phyloP scores from a whole-genome alignment of 2,329 filamentous ascomycete species.

The Fusarium solani-melongenae region DNA sequence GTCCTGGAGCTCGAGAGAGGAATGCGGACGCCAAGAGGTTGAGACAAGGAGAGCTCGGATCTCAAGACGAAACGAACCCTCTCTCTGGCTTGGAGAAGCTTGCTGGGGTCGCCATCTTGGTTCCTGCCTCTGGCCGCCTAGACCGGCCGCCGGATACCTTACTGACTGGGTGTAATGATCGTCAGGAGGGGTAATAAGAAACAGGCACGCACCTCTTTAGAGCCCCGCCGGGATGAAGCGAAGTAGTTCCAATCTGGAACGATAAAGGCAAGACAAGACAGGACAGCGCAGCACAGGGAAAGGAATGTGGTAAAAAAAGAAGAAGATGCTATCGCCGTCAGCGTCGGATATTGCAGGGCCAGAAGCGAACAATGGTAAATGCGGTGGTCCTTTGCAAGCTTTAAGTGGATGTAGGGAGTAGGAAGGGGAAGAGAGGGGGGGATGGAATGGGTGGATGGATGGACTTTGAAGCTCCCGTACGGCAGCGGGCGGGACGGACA shows the following conservation, averaged over 20 bases:
- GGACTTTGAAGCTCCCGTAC: conserved; percentile 17
- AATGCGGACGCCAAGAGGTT: conserved; percentile 2
- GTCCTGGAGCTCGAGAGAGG: background rate
- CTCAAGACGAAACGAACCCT: conserved; percentile 25
- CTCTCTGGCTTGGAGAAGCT: conserved; percentile 3
- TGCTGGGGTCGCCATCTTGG: background rate
- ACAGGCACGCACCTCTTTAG: background rate
- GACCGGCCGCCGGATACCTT: conserved; percentile 3
- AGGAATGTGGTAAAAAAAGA: conserved; percentile 1
- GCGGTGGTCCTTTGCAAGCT: conserved; percentile 16
- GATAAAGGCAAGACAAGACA: background rate
- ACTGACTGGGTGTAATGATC: conserved; percentile 25
- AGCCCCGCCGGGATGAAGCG: conserved; percentile 1
- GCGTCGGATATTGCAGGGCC: conserved; percentile 23
- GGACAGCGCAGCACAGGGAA: background rate
- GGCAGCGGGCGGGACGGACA: conserved; percentile 30
- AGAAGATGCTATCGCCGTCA: background rate
- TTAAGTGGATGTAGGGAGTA: conserved; percentile 8
- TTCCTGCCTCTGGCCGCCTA: background rate
- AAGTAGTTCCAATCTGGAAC: conserved; percentile 8
- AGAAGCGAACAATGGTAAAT: conserved; percentile 13
- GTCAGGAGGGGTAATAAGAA: conserved; percentile 26
- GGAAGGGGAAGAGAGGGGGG: conserved; percentile 6
- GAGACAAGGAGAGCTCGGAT: conserved; percentile 9
- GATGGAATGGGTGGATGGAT: conserved; percentile 18